Percentiles rank a stretch among this genome's conserved stretches.
phyloP scores from a whole-genome alignment of 225 moss, liverwort and hornwort genomes.

The Asterella californica region DNA sequence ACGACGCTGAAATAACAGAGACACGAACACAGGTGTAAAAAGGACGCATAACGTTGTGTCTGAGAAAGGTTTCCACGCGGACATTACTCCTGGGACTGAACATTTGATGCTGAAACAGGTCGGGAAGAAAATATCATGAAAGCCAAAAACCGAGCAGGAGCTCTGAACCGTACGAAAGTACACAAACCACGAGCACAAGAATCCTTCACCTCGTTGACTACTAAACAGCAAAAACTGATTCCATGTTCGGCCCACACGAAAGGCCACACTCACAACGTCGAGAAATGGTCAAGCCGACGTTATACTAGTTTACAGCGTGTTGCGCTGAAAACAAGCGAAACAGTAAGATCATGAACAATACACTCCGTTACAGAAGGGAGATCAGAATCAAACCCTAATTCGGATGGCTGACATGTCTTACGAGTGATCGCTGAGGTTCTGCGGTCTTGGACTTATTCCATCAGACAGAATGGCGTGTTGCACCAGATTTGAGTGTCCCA shows the following conservation, averaged over 20 bases:
- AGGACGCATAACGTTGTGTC: background rate
- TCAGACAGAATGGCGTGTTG: background rate
- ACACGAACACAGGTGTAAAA: conserved; percentile 7
- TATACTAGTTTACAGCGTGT: background rate
- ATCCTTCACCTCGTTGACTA: conserved; percentile 3
- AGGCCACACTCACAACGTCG: background rate
- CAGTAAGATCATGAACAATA: background rate
- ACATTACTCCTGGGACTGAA: background rate
- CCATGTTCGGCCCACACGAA: background rate
- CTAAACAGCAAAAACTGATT: background rate
- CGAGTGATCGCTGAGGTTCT: conserved; percentile 3
- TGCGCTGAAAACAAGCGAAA: background rate
- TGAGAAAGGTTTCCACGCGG: background rate
- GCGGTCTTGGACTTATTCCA: background rate
- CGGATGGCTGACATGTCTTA: background rate
- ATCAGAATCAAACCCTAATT: conserved; percentile 27
- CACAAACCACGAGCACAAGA: background rate
- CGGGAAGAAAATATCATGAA: background rate
- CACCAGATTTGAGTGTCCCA: background rate
- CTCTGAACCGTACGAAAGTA: background rate
- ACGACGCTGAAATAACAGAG: background rate
- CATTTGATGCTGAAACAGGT: background rate
- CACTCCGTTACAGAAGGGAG: background rate
- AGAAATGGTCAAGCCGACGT: background rate
- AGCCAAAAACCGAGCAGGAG: background rate